Evolutionary conservation across 371 early-diverging fungal genomes (phyloP).

Genomic region (Furculomyces boomerangus): DNA sequence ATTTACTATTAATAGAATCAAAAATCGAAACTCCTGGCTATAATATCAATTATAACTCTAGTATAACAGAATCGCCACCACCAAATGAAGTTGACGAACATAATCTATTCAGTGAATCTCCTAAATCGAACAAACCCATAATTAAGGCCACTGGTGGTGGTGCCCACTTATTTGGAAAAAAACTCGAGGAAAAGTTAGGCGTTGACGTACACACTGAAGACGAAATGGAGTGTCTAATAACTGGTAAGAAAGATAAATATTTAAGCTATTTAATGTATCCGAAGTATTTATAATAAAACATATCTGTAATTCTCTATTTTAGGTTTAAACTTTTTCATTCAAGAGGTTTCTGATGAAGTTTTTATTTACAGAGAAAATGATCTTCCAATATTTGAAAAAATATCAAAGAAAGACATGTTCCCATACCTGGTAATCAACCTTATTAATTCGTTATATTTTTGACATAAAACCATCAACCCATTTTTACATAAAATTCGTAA

Average conservation of each 20-base stretch:
- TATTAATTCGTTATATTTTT: not conserved
- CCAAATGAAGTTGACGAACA: not conserved
- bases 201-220: conserved; percentile 20
- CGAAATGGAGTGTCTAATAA: conserved; percentile 31
- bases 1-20: not conserved
- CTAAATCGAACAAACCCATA: conserved; percentile 13
- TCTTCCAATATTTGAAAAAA: conserved; percentile 67
- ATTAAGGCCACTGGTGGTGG: conserved; percentile 27
- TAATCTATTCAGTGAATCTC: conserved; percentile 41
- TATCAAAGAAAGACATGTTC: conserved; percentile 14
- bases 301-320: not conserved
- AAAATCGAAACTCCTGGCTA: not conserved
- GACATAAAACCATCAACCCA: too few relatives aligned
- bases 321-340: conserved; percentile 81
- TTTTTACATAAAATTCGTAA: not conserved
- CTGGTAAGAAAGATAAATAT: too few relatives aligned
- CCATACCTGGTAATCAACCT: conserved; percentile 28
- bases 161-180: conserved; percentile 19
- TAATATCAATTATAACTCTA: conserved; percentile 12
- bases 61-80: not conserved
- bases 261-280: too few relatives aligned
- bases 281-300: too few relatives aligned
- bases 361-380: conserved; percentile 69
- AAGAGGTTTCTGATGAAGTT: conserved; percentile 87
- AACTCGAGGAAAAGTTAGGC: conserved; percentile 12